A percentile compares a stretch with the other conserved stretches of the same genome.
These are phyloP conservation scores for Linum tenue DNA, from an alignment of 345 rosid genomes.

Conservation along the genomic window DNA sequence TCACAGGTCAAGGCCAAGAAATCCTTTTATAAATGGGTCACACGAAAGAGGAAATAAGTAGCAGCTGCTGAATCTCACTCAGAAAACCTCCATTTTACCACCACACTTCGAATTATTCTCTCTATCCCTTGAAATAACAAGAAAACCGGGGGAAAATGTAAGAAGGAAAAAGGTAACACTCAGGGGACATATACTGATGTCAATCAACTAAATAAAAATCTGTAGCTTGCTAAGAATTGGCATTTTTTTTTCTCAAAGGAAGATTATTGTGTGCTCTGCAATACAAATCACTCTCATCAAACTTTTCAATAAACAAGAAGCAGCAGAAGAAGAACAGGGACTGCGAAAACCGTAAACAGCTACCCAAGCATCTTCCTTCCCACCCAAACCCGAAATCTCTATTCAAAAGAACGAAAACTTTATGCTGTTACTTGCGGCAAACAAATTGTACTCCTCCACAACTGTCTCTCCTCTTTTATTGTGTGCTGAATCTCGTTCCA, in stretches of 20 bases:
- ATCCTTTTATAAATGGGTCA: too few species aligned
- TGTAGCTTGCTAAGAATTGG: constrained; percentile 21
- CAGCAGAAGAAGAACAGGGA: constrained; percentile 11
- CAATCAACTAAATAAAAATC: constrained; percentile 26
- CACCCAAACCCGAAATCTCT: constrained; percentile 1
- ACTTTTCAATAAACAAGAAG: constrained; percentile 30
- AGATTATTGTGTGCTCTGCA: constrained; percentile 32
- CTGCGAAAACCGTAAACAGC: constrained; percentile 22
- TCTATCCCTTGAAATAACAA: constrained; percentile 7
- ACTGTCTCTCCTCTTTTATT: constrained; percentile 34
- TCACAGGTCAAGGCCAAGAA: too few species aligned
- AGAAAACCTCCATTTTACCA: constrained; percentile 22
- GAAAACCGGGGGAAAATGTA: not conserved
- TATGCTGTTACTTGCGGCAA: constrained; percentile 55
- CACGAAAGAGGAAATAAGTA: not conserved
- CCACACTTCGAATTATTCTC: constrained; percentile 25
- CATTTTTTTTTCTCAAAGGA: constrained; percentile 18
- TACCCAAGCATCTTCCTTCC: constrained; percentile 25
- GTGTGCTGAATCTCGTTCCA: constrained; percentile 35
- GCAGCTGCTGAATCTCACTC: constrained; percentile 8
- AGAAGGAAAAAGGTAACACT: constrained; percentile 4
- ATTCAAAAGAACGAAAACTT: constrained; percentile 57
- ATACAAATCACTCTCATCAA: constrained; percentile 27
- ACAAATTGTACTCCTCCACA: constrained; percentile 78
- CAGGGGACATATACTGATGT: constrained; percentile 15